These are phyloP conservation scores for Suhomyces kilbournensis DNA, from an alignment of 805 yeast species.

Conservation along the genomic window DNA sequence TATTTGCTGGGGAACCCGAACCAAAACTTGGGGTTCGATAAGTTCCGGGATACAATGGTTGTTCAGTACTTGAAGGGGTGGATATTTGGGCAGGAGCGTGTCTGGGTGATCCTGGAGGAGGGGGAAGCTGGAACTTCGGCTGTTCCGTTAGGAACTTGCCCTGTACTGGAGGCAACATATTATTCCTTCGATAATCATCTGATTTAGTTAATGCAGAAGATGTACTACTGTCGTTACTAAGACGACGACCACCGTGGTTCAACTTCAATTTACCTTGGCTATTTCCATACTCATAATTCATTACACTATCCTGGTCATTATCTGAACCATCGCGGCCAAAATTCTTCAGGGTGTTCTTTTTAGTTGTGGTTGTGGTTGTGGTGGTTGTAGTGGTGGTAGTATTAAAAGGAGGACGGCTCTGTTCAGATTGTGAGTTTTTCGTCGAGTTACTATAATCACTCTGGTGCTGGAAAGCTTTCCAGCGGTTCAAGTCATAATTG, in stretches of 20 bases:
- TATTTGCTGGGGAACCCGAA: background rate
- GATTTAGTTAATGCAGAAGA: background rate
- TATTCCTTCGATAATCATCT: background rate
- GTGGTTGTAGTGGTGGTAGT: conserved; percentile 14
- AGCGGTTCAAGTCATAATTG: conserved; percentile 14
- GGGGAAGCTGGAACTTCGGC: background rate
- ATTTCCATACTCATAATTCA: background rate
- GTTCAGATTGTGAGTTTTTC: background rate
- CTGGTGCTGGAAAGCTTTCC: conserved; percentile 14
- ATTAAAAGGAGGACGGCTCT: conserved; percentile 4
- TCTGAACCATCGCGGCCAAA: background rate
- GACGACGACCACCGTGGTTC: background rate
- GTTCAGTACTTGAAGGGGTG: background rate
- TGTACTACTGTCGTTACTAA: background rate
- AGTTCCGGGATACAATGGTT: background rate
- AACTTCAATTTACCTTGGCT: background rate
- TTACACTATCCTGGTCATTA: background rate
- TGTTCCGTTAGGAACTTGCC: background rate
- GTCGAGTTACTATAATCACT: background rate
- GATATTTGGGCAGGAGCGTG: background rate
- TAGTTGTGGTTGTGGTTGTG: conserved; percentile 13
- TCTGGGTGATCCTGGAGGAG: conserved; percentile 1
- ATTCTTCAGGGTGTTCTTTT: background rate
- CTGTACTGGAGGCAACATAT: background rate
- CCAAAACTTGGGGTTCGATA: background rate